Evolutionary conservation across 1,284 basidiomycete genomes (phyloP).

Genomic region (Flammula alnicola): DNA sequence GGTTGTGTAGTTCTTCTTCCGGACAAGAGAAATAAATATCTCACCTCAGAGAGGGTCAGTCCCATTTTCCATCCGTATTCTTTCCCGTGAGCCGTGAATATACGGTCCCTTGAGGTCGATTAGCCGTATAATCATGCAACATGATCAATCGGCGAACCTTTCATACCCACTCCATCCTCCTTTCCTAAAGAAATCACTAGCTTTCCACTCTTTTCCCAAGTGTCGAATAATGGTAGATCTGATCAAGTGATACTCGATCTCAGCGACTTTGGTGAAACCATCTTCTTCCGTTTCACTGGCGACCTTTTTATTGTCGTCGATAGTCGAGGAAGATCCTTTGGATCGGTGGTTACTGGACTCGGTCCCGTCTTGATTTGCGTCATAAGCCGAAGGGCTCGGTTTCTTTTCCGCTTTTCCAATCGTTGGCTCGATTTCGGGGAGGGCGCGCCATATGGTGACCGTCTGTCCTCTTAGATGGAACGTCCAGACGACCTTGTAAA

Average conservation of each 20-base stretch:
- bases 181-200: constrained; percentile 33
- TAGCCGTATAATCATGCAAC: background rate
- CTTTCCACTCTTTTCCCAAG: constrained; percentile 26
- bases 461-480: constrained; percentile 11
- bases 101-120: constrained; percentile 27
- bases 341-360: constrained; percentile 4
- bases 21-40: background rate
- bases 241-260: constrained; percentile 33
- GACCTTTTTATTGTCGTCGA: constrained; percentile 5
- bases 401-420: background rate
- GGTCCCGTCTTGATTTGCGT: background rate
- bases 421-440: constrained; percentile 15
- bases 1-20: background rate
- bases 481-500: constrained; percentile 33
- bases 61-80: constrained; percentile 40
- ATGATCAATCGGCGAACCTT: constrained; percentile 23
- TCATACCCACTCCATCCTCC: constrained; percentile 27
- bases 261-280: constrained; percentile 31
- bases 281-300: constrained; percentile 16
- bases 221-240: constrained; percentile 32
- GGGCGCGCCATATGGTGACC: constrained; percentile 26
- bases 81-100: constrained; percentile 38
- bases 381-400: constrained; percentile 1
- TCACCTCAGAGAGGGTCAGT: constrained; percentile 25
- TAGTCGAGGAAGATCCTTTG: constrained; percentile 7